Evolutionary conservation across 176 grass and related monocot species (phyloP), one percentile per base, ranked within the genome.

Genomic region (Ampelocalamus luodianensis): DNA sequence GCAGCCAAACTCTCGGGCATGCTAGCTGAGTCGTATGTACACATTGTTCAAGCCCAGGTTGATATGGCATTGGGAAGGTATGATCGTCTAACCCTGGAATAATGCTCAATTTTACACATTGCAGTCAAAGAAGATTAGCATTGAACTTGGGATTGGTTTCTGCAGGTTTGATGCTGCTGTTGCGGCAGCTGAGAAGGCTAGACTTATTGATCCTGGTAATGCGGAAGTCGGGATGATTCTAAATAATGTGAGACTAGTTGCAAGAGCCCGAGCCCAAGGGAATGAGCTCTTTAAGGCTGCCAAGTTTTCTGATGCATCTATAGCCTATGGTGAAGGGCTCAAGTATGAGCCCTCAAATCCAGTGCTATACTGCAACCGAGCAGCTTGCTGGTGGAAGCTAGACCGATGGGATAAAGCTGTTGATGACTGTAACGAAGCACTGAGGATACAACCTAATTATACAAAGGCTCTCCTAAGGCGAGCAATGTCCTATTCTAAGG

Each of bases 51-150:
- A 79, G 96, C 93, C 2, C 93, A 92, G 76, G 83, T 96, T 65
- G 96, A 99, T 82, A 89, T 96, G 96, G 96, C 96, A 62, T 79
- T 96, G 56, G 93, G 96, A 61, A 95, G 93, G 96, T 99, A 76
- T 81, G 86, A 61, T 75, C 14, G 0, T 82, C 68, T 76, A 73
- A 85, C 72, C n/a, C 68, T 72, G 48, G 59, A 77, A 80, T 56
- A 27, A 20, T 80, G 71, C 54, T 80, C 26, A 37, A 76, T 79
- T 83, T 56, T 70, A 44, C 67, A 67, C 26, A 62, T 62, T 83
- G 54, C 46, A 69, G 55, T 76, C 22, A 67, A 72, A 84, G 20
- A 26, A 65, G n/a, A 39, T 65, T 67, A 75, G 26, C 11, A 23
- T 74, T 74, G 26, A 72, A 66, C n/a, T 58, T 70, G 66, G 20